These are phyloP conservation scores for Stramenopiles sp. DNA, from an alignment of 352 stramenopile species.

Conservation along the genomic window DNA sequence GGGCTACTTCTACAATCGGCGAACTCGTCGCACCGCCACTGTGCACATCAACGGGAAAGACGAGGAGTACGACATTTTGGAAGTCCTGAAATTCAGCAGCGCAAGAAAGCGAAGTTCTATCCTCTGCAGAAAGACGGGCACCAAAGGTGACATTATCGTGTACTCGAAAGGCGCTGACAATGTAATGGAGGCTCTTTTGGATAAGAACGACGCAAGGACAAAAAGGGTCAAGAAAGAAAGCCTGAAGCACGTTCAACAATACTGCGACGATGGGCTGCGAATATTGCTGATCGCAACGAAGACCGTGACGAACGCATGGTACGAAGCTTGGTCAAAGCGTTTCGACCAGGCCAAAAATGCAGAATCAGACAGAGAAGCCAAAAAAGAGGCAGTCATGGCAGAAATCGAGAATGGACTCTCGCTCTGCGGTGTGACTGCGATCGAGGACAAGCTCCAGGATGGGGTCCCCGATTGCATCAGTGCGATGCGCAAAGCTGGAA, in stretches of 20 bases:
- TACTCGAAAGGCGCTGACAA: constrained; percentile 24
- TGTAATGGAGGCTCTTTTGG: constrained; percentile 16
- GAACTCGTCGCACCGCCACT: background rate
- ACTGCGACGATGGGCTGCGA: background rate
- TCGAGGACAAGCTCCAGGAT: constrained; percentile 75
- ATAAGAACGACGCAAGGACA: background rate
- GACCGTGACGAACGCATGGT: background rate
- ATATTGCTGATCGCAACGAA: background rate
- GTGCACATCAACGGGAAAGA: background rate
- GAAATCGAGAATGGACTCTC: constrained; percentile 34
- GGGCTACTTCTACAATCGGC: background rate
- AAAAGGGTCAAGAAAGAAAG: background rate
- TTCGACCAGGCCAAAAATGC: background rate
- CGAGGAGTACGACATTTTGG: background rate
- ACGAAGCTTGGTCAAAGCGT: background rate
- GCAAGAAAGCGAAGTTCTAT: background rate
- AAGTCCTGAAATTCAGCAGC: constrained; percentile 1
- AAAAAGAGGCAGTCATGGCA: constrained; percentile 25
- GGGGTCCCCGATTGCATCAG: constrained; percentile 71
- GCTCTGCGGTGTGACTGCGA: constrained; percentile 37
- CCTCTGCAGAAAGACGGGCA: background rate
- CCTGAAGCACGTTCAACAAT: background rate
- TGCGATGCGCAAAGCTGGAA: constrained; percentile 66
- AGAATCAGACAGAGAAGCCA: constrained; percentile 22
- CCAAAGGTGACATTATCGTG: constrained; percentile 19